Conservation (phyloP, 257 asterid genomes). For the Verbena officinalis region DNA sequence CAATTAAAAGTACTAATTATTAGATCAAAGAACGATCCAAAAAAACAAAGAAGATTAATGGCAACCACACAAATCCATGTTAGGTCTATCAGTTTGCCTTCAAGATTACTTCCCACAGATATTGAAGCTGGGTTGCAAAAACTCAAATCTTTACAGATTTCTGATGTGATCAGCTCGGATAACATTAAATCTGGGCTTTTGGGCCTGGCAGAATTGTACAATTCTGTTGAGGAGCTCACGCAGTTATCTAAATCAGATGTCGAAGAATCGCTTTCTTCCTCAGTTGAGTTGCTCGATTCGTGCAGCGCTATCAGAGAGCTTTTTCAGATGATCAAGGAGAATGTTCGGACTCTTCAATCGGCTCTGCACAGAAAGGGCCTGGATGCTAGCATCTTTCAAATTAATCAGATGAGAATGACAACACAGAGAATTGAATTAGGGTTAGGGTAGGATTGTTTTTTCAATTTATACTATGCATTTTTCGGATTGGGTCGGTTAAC, state of each 20-base stretch:
- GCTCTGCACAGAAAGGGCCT: conserved; percentile 51
- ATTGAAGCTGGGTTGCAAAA: conserved; percentile 33
- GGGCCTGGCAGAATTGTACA: conserved; percentile 40
- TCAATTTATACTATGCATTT: no score
- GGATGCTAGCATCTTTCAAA: conserved; percentile 33
- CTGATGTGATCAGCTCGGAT: conserved; percentile 27
- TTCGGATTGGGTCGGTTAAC: no score
- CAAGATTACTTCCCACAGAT: conserved; percentile 34
- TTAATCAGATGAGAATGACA: no score
- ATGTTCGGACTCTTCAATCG: conserved; percentile 51
- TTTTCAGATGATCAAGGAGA: conserved; percentile 46
- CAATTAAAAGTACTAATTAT: no score
- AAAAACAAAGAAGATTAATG: conserved; percentile 39
- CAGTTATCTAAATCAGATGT: conserved; percentile 3
- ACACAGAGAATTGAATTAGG: no score
- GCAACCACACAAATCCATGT: conserved; percentile 30
- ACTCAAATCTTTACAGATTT: conserved; percentile 26
- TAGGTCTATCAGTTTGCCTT: conserved; percentile 49
- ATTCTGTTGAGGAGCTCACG: conserved; percentile 27
- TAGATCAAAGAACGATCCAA: no score
- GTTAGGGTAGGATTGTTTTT: no score
- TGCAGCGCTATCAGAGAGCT: conserved; percentile 45
- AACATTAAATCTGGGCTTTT: conserved; percentile 38
- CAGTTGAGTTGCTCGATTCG: conserved; percentile 44
- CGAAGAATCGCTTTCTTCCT: conserved; percentile 44